A percentile compares a stretch with the other conserved stretches of the same genome.
Conservation (phyloP, 106 monocot genomes). For the Posidonia australis region DNA sequence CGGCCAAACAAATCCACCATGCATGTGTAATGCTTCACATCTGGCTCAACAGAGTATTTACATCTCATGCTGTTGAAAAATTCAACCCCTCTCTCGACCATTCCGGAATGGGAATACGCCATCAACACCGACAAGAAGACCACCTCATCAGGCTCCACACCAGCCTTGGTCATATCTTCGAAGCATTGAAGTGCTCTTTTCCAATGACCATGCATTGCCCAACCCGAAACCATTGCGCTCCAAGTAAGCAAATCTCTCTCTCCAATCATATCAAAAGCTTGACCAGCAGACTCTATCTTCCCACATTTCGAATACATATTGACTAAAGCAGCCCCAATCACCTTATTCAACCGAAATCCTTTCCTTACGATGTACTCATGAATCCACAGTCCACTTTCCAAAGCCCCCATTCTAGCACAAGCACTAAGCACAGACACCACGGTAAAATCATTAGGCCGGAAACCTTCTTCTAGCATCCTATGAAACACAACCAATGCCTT, state of each 20-base stretch:
- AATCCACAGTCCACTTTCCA: slow-evolving; percentile 69
- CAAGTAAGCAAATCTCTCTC: slow-evolving; percentile 45
- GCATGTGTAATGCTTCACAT: slow-evolving; percentile 53
- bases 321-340: slow-evolving; percentile 28
- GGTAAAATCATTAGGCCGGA: slow-evolving; percentile 28
- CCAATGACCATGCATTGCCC: slow-evolving; percentile 64
- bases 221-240: slow-evolving; percentile 73
- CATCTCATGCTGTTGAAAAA: slow-evolving; percentile 47
- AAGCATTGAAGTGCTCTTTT: slow-evolving; percentile 42
- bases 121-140: slow-evolving; percentile 62
- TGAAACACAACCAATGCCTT: slow-evolving; percentile 46
- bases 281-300: slow-evolving; percentile 36
- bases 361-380: slow-evolving; percentile 29
- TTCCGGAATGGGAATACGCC: slow-evolving; percentile 56
- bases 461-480: slow-evolving; percentile 41
- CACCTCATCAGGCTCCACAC: slow-evolving; percentile 45
- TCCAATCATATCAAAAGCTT: slow-evolving; percentile 55
- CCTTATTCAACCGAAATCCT: slow-evolving; percentile 9
- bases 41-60: slow-evolving; percentile 26
- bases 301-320: slow-evolving; percentile 91
- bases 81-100: slow-evolving; percentile 35
- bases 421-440: slow-evolving; percentile 37
- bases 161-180: slow-evolving; percentile 33
- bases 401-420: slow-evolving; percentile 52
- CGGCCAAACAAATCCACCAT: slow-evolving; percentile 86